phyloP scores from a whole-genome alignment of 1,284 basidiomycete genomes.

The Salmacisia buchloeana region DNA sequence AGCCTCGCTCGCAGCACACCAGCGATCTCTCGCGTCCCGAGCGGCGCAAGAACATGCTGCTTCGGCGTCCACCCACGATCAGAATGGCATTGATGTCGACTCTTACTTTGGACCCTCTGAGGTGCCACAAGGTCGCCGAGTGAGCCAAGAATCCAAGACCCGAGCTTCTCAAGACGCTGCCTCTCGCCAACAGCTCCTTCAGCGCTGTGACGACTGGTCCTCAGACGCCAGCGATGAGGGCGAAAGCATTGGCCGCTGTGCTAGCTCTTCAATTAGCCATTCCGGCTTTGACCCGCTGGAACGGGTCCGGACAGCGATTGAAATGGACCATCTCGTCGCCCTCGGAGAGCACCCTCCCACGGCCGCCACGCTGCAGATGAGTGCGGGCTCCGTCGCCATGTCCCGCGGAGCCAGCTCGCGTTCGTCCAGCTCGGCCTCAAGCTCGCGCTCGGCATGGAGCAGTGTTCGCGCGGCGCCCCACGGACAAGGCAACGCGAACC shows the following conservation, averaged over 20 bases:
- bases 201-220: not conserved
- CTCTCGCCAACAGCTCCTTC: not conserved
- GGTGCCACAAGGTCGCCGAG: too few relatives aligned
- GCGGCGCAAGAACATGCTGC: too few relatives aligned
- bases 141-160: too few relatives aligned
- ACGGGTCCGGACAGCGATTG: not conserved
- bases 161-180: not conserved
- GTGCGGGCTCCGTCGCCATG: not conserved
- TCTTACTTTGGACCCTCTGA: too few relatives aligned
- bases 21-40: too few relatives aligned
- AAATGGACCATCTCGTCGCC: not conserved
- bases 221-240: not conserved
- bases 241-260: not conserved
- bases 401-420: not conserved
- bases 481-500: not conserved
- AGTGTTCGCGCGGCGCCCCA: too few relatives aligned
- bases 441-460: not conserved
- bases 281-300: not conserved
- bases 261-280: not conserved
- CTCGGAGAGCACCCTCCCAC: not conserved
- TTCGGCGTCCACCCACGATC: too few relatives aligned
- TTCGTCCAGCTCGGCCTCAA: not conserved
- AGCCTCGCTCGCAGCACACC: too few relatives aligned
- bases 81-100: too few relatives aligned
- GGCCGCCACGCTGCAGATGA: too few relatives aligned